Percentiles rank a stretch among this genome's conserved stretches.
phyloP scores from a whole-genome alignment of 495 filamentous ascomycete genomes.

The Darksidea phi region DNA sequence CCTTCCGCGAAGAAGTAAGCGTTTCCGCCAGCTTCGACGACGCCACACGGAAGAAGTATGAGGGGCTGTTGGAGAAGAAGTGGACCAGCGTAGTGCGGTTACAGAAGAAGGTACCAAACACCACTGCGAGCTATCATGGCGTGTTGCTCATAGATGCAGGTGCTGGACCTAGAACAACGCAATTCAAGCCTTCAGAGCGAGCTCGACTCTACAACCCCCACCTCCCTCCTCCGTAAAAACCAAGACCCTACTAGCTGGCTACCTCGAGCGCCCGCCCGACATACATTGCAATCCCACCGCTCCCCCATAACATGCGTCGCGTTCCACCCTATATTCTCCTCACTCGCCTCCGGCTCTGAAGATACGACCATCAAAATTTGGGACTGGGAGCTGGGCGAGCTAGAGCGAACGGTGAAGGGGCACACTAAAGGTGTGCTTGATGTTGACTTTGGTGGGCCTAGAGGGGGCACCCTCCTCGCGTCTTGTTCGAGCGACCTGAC shows the following conservation, averaged over 20 bases:
- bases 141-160: conserved; percentile 52
- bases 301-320: conserved; percentile 81
- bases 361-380: conserved; percentile 90
- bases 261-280: conserved; percentile 72
- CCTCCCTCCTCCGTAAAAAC: conserved; percentile 72
- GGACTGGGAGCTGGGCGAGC: conserved; percentile 95
- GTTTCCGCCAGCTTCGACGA: conserved; percentile 72
- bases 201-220: conserved; percentile 81
- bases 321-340: conserved; percentile 92
- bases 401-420: conserved; percentile 88
- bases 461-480: conserved; percentile 80
- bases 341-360: conserved; percentile 87
- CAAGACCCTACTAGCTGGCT: conserved; percentile 87
- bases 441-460: conserved; percentile 87
- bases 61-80: conserved; percentile 88
- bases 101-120: conserved; percentile 73
- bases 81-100: conserved; percentile 90
- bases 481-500: conserved; percentile 88
- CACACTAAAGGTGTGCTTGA: conserved; percentile 89
- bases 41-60: conserved; percentile 80
- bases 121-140: neutral
- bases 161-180: conserved; percentile 87
- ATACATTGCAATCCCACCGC: conserved; percentile 83
- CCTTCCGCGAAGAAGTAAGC: conserved; percentile 63
- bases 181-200: conserved; percentile 71